These are phyloP conservation scores for Gautieria morchelliformis DNA, from an alignment of 768 basidiomycete genomes.

Conservation along the genomic window DNA sequence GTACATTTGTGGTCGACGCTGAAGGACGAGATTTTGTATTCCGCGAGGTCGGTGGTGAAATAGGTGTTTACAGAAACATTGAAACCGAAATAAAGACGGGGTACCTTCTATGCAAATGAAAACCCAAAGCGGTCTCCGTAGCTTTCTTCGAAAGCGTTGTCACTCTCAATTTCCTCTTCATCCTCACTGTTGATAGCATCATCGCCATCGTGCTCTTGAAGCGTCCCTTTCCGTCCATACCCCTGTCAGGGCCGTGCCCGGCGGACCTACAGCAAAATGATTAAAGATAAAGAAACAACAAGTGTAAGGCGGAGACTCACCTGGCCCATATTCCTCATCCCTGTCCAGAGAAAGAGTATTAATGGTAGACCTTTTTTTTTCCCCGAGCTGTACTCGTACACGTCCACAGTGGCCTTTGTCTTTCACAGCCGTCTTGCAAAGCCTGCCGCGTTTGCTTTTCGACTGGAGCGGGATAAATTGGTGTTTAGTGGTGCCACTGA, in stretches of 20 bases:
- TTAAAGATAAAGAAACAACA: no score
- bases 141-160: conserved; percentile 73
- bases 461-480: background rate
- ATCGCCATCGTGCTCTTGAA: conserved; percentile 15
- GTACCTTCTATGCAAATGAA: conserved; percentile 27
- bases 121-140: conserved; percentile 75
- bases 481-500: no score
- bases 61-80: background rate
- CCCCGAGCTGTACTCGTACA: conserved; percentile 51
- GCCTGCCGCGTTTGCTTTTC: conserved; percentile 34
- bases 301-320: no score
- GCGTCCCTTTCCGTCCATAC: conserved; percentile 19
- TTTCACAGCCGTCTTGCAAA: conserved; percentile 44
- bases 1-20: conserved; percentile 25
- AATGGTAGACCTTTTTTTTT: conserved; percentile 43
- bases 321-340: conserved; percentile 31
- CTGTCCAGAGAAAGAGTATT: conserved; percentile 44
- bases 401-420: conserved; percentile 33
- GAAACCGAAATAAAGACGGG: background rate
- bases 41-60: background rate
- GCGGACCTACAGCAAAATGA: conserved; percentile 3
- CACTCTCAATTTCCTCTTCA: conserved; percentile 82
- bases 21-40: background rate
- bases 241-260: conserved; percentile 28
- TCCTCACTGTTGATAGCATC: conserved; percentile 40